Evolutionary conservation across 306 rosid genomes (phyloP), one percentile per base, ranked within the genome.

Genomic region (Dryas drummondii): DNA sequence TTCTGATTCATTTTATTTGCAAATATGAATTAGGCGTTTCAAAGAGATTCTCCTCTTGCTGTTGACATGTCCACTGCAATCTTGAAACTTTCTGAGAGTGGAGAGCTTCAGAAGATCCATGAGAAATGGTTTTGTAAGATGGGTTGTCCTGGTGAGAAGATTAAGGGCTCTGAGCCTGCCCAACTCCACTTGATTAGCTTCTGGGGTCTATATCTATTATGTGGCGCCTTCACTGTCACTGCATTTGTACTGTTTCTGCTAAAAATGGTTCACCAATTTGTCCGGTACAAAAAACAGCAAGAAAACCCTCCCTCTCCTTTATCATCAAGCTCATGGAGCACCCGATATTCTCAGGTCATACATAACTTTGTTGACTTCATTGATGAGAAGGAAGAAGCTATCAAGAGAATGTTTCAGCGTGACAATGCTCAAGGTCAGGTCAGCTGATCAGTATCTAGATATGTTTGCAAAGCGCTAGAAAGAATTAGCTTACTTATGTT

Each of bases 61-160:
- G 69, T 88, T 74, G 98, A 94, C 88, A 91, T 94, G 72, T 90
- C 98, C 4, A 88, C 96, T 0, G 98, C 98, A 44, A 90, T 94
- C 80, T 73, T 94, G 87, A 91, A 86, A 79, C 96, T 94, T 19
- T 77, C 90, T 0, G 98, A 94, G 87, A 84, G 27, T 42, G 98
- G 98, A 56, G 83, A 84, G 73, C 98, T 94, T 76, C 93, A 47
- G 83, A 89, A 80, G 87, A 82, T 94, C 73, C 91, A 56, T 5
- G 73, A 85, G 74, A 80, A 63, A 75, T 91, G 98, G 98, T 88
- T 91, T 69, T 94, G 98, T 55, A 82, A 88, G 83, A 83, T 81
- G 89, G 91, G 91, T 60, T 94, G 98, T 80, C 90, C 88, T 64
- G 88, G 71, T 68, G 90, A 87, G 60, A 82, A 86, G 82, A 81